Percentiles rank a stretch among this genome's conserved stretches.
phyloP scores from a whole-genome alignment of 177 flowering plant species.

The Vitis hybrid region DNA sequence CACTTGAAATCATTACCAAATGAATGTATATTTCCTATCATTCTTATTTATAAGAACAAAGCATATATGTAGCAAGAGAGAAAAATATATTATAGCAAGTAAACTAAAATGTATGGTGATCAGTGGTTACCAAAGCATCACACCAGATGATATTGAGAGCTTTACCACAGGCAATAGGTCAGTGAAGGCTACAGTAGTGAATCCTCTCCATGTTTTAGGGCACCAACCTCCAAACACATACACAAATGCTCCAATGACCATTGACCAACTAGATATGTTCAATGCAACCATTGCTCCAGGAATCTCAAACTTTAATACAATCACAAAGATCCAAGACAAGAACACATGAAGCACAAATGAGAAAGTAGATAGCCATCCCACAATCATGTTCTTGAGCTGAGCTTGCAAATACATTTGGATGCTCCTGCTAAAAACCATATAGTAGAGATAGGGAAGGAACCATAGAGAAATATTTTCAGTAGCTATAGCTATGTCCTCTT shows the following conservation, averaged over 20 bases:
- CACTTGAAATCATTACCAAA: not conserved
- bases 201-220: constrained; percentile 21
- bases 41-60: too few species aligned
- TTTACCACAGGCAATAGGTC: constrained; percentile 24
- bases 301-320: constrained; percentile 5
- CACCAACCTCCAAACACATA: constrained; percentile 24
- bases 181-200: constrained; percentile 17
- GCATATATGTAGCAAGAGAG: too few species aligned
- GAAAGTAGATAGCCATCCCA: constrained; percentile 18
- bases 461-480: constrained; percentile 27
- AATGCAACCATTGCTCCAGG: constrained; percentile 19
- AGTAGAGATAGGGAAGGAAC: constrained; percentile 27
- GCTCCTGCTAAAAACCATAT: constrained; percentile 12
- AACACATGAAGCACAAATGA: constrained; percentile 10
- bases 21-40: not conserved
- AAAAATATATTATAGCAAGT: too few species aligned
- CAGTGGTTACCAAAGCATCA: constrained; percentile 31
- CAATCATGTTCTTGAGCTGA: constrained; percentile 29
- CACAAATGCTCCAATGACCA: constrained; percentile 18
- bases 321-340: constrained; percentile 17
- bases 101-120: too few species aligned
- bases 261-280: constrained; percentile 17
- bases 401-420: constrained; percentile 30
- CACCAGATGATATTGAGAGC: constrained; percentile 31
- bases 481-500: constrained; percentile 12